phyloP scores from a whole-genome alignment of 345 rosid genomes.

The Ricinus communis region DNA sequence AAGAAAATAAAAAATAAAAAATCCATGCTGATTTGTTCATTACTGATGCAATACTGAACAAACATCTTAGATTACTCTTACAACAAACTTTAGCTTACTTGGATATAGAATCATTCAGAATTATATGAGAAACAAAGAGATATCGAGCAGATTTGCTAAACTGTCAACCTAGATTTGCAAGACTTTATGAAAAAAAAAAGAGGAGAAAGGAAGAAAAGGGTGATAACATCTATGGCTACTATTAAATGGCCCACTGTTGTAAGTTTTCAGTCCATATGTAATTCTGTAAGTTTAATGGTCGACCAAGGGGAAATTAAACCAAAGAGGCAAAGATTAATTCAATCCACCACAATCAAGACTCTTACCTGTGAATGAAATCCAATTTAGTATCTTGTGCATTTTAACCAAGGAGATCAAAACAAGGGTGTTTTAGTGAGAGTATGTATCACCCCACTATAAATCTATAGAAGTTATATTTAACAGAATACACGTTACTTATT shows the following conservation, averaged over 20 bases:
- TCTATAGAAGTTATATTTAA: neutral
- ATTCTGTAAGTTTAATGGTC: neutral
- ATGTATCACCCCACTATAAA: neutral
- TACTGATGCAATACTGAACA: too few relatives aligned
- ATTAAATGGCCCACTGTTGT: neutral
- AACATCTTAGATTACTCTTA: too few relatives aligned
- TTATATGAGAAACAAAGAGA: too few relatives aligned
- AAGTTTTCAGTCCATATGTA: conserved; percentile 20
- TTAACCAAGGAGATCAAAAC: neutral
- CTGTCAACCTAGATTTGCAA: too few relatives aligned
- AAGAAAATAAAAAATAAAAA: too few relatives aligned
- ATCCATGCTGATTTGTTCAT: too few relatives aligned
- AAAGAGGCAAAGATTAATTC: neutral
- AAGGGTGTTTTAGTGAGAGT: neutral
- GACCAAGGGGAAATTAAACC: neutral
- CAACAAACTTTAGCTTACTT: too few relatives aligned
- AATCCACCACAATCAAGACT: neutral
- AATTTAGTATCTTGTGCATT: neutral
- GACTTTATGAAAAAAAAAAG: too few relatives aligned
- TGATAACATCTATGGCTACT: neutral
- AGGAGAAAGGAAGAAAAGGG: too few relatives aligned
- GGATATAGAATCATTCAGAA: too few relatives aligned
- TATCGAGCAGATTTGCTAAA: too few relatives aligned
- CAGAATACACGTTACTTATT: neutral
- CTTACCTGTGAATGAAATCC: neutral